Base-by-base conservation (phyloP, 2,329 filamentous ascomycete species). In the Mollisiaceae sp. region DNA sequence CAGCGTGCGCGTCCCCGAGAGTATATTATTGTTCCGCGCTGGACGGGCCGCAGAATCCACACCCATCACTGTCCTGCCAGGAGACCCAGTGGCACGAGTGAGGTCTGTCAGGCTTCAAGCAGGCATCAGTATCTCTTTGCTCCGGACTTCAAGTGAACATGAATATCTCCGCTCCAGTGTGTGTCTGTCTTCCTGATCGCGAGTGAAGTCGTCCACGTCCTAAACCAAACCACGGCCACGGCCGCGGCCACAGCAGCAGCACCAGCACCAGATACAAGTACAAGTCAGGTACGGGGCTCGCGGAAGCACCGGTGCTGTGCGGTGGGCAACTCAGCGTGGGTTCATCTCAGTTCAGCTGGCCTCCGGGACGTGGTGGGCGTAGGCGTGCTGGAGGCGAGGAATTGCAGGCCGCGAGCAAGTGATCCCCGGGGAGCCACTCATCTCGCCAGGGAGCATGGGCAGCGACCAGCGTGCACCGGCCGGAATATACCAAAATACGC, bases 401-500 rank as follows among this genome's bases (percentile, higher is more conserved):
- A 36, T 12, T 55, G 52, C 52, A 18, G 27, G 27, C 52, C 18
- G 24, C 11, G 52, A 55, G 18, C 11, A 20, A 55, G 52, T 55
- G 45, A 22, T 50, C 20, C 45, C 20, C 45, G 50, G 24, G 12
- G 1, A 11, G 50, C 50, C 50, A 54, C 27, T 54, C 24, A 54
- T 54, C 45, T 50, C 45, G 45, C 11, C 20, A 20, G 27, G 27
- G 27, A 32, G 27, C 27, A 32, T 9, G 18, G 22, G 45, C 45
- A 50, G 12, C 22, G 45, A 50, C 45, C 45, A 50, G n/a, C 22
- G 4, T 20, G 22, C n/a, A 47, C 45, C 50, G 50, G 50, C 45
- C 50, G 50, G 50, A 54, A 54, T 27, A 32, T 18, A 54, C 50
- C 50, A 54, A 54, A 54, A 54, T 54, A 50, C 41, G 41, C 41